Evolutionary conservation across 495 filamentous ascomycete species (phyloP).

Genomic region (Aspergillus conjunctus): DNA sequence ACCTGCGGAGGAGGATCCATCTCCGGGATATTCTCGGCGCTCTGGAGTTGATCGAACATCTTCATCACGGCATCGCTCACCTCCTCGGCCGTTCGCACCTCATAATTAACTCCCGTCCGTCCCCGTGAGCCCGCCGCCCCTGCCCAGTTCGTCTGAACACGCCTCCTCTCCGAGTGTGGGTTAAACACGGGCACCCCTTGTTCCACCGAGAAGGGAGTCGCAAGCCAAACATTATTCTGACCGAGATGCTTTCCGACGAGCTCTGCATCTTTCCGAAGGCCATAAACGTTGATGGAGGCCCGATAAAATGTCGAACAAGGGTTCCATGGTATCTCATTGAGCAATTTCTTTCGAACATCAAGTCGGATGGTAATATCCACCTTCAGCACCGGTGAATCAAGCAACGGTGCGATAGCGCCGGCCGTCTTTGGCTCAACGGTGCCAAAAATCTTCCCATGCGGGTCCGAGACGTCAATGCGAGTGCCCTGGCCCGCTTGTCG

Average conservation of each 20-base stretch:
- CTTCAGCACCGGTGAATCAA: slow-evolving; percentile 62
- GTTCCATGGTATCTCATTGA: slow-evolving; percentile 58
- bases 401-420: slow-evolving; percentile 64
- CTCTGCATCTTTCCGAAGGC: slow-evolving; percentile 63
- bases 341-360: slow-evolving; percentile 57
- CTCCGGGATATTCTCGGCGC: slow-evolving; percentile 71
- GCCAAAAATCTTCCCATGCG: slow-evolving; percentile 70
- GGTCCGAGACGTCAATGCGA: slow-evolving; percentile 70
- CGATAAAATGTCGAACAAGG: slow-evolving; percentile 53
- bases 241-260: slow-evolving; percentile 66
- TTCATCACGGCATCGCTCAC: slow-evolving; percentile 78
- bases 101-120: slow-evolving; percentile 45
- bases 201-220: slow-evolving; percentile 63
- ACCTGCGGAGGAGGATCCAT: slow-evolving; percentile 66
- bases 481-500: slow-evolving; percentile 56
- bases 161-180: slow-evolving; percentile 59
- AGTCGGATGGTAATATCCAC: slow-evolving; percentile 70
- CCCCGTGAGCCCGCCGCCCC: slow-evolving; percentile 28
- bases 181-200: slow-evolving; percentile 67
- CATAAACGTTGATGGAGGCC: slow-evolving; percentile 76
- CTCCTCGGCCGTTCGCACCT: slow-evolving; percentile 75
- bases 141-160: slow-evolving; percentile 32
- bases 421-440: slow-evolving; percentile 71
- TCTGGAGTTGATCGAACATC: slow-evolving; percentile 83
- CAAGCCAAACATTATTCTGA: slow-evolving; percentile 65